A percentile compares a stretch with the other conserved stretches of the same genome.
Conservation (phyloP, 768 basidiomycete species). For the Trametes punicea region DNA sequence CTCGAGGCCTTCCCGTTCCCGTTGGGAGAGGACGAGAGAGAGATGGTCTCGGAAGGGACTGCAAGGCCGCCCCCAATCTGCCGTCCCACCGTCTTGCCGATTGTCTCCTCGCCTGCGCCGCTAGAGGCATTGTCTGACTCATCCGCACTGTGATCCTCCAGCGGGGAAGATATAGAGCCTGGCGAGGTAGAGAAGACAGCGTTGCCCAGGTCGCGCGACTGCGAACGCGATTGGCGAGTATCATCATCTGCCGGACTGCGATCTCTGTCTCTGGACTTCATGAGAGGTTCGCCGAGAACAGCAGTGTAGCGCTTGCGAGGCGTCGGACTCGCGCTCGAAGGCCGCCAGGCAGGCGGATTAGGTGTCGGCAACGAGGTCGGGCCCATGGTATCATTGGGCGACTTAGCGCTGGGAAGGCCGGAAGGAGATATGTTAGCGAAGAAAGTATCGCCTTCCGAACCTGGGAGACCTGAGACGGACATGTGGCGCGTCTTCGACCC, state of each 20-base stretch:
- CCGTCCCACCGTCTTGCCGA: constrained; percentile 49
- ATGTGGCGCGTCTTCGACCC: constrained; percentile 36
- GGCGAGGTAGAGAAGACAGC: constrained; percentile 43
- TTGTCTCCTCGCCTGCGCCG: constrained; percentile 49
- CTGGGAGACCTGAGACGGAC: constrained; percentile 48
- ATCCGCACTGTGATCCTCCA: constrained; percentile 27
- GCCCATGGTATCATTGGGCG: constrained; percentile 21
- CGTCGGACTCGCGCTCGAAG: constrained; percentile 62
- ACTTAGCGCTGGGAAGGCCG: constrained; percentile 22
- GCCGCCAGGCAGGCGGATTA: constrained; percentile 37
- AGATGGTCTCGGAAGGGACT: constrained; percentile 22
- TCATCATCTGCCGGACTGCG: constrained; percentile 28
- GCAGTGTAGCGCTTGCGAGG: constrained; percentile 81
- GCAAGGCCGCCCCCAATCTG: constrained; percentile 24
- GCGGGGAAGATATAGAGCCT: constrained; percentile 22
- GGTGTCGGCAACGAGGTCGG: constrained; percentile 41
- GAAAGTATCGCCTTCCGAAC: constrained; percentile 17
- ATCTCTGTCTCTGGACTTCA: constrained; percentile 28
- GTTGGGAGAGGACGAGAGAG: constrained; percentile 27
- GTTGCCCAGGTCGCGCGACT: constrained; percentile 35
- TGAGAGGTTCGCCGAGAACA: constrained; percentile 73
- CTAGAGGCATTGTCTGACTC: constrained; percentile 40
- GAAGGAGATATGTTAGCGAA: constrained; percentile 18
- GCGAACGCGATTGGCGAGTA: constrained; percentile 26
- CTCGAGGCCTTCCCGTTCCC: constrained; percentile 25